Evolutionary conservation across 108 stramenopile genomes (phyloP), one percentile per base, ranked within the genome.

Genomic region (Pseudonitzschia delicatissima): DNA sequence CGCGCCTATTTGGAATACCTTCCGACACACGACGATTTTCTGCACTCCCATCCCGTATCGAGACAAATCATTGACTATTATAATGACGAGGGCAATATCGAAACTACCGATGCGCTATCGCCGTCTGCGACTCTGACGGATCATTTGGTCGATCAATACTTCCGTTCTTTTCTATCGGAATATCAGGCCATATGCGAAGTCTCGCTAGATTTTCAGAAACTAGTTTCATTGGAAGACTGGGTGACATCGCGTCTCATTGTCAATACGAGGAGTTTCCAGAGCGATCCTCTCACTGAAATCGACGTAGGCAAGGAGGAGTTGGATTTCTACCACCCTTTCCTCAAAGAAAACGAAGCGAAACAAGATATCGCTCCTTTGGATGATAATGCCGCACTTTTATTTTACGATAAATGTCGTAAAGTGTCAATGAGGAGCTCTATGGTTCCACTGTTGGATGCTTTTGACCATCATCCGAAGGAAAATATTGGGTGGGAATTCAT

Each of bases 361-460:
- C 21, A 40, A 4, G 2, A 40, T 2, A 18, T n/a, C 18, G 37
- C 18, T 5, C 4, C 12, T 23, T 13, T 12, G 20, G 6, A 2
- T 28, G 27, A 11, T 26, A 20, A 33, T 27, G 13, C 11, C 15
- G 4, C 5, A n/a, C n/a, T 18, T 33, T 55, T 29, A 23, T 55
- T 55, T 34, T 28, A 6, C 3, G 53, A 31, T 0, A 55, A 3
- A n/a, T 34, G 29, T n/a, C 53, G 53, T 12, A 33, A 55, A 8
- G 9, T 29, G 11, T 27, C 34, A 2, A 21, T 61, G 60, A 0
- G 0, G 26, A 61, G 60, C n/a, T 37, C 25, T 13, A 53, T 66
- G 66, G 51, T 66, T 0, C 66, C 66, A 33, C 23, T 66, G 21
- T 26, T 66, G 50, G 66, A 66, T 53, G 50, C 66, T 2, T 32